These are phyloP conservation scores for Pelargonium fulgidum DNA, from an alignment of 441 rosid genomes.

Conservation along the genomic window DNA sequence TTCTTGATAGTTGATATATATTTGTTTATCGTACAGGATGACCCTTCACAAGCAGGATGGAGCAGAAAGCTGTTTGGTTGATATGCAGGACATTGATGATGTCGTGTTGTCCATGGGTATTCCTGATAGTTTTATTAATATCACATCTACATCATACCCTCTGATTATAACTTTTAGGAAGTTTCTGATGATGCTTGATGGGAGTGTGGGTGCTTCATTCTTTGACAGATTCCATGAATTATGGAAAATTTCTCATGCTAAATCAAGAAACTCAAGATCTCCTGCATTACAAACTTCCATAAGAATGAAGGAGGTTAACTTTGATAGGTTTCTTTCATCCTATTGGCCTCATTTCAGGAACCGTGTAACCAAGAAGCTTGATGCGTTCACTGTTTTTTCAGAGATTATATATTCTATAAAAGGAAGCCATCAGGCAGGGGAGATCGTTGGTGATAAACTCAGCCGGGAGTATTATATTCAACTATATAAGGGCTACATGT, in stretches of 20 bases:
- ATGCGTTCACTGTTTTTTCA: slow-evolving; percentile 43
- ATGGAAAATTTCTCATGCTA: slow-evolving; percentile 20
- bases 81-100: slow-evolving; percentile 30
- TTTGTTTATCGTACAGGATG: slow-evolving; percentile 28
- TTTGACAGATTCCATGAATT: slow-evolving; percentile 35
- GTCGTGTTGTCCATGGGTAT: slow-evolving; percentile 32
- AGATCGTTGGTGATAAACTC: slow-evolving; percentile 25
- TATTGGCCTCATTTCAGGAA: slow-evolving; percentile 52
- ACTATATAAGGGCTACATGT: slow-evolving; percentile 28
- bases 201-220: slow-evolving; percentile 41
- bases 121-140: slow-evolving; percentile 36
- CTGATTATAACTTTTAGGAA: slow-evolving; percentile 42
- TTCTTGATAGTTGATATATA: neutral
- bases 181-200: slow-evolving; percentile 59
- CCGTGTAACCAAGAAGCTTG: slow-evolving; percentile 32
- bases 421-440: slow-evolving; percentile 32
- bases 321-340: slow-evolving; percentile 34
- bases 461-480: slow-evolving; percentile 30
- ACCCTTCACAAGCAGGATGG: slow-evolving; percentile 23
- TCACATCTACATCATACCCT: slow-evolving; percentile 30
- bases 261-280: slow-evolving; percentile 20
- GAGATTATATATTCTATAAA: slow-evolving; percentile 50
- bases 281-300: slow-evolving; percentile 27
- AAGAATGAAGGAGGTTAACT: slow-evolving; percentile 38
- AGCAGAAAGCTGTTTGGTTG: slow-evolving; percentile 19